Conservation (phyloP, 2,329 filamentous ascomycete genomes). For the Venturia aucupariae region DNA sequence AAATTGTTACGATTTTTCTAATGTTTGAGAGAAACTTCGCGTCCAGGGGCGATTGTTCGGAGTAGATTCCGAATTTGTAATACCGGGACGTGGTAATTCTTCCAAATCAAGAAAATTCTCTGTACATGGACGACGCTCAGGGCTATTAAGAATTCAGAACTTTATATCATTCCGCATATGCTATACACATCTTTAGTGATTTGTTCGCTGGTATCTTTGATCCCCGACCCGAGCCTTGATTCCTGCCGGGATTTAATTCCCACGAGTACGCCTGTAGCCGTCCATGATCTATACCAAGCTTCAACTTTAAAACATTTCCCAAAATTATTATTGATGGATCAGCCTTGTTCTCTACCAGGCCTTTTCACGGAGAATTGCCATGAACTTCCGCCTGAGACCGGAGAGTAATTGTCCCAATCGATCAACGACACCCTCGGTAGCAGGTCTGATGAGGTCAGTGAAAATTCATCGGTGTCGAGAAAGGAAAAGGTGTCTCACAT, state of each 20-base stretch:
- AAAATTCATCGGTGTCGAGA: not conserved
- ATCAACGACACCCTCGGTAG: not conserved
- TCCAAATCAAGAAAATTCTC: too few species aligned
- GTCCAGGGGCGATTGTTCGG: too few species aligned
- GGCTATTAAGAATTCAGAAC: not conserved
- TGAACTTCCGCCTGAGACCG: not conserved
- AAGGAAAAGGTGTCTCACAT: not conserved
- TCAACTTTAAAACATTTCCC: not conserved
- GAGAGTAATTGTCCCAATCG: not conserved
- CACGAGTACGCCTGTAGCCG: not conserved
- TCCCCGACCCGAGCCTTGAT: not conserved
- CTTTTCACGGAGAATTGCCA: not conserved
- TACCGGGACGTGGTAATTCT: too few species aligned
- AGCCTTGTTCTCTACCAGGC: too few species aligned
- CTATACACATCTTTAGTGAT: not conserved
- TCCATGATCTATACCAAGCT: not conserved
- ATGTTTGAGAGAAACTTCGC: too few species aligned
- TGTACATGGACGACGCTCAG: too few species aligned
- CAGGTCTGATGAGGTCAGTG: not conserved
- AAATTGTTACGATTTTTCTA: too few species aligned
- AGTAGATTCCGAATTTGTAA: too few species aligned
- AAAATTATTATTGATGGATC: not conserved
- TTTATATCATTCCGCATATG: not conserved
- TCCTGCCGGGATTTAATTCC: not conserved
- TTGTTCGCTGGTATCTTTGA: not conserved